Conservation (phyloP, 805 yeast species). For the Candida caryicola region DNA sequence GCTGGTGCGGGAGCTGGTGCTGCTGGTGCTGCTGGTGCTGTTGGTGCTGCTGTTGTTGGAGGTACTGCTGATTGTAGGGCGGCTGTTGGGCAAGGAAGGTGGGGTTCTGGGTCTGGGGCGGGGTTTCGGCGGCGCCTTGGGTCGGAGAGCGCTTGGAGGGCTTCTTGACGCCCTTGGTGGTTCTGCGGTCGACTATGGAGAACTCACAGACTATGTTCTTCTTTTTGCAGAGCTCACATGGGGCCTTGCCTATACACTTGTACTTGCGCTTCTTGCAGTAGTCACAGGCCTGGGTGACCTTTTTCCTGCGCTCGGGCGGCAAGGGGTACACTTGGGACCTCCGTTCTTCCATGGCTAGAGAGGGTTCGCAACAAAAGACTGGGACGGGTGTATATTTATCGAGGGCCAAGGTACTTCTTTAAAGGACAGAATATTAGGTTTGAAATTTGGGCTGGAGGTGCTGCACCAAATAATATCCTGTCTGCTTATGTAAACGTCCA, state of each 20-base stretch:
- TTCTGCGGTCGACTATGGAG: slow-evolving; percentile 20
- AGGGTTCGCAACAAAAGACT: too few species aligned
- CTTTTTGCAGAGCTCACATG: slow-evolving; percentile 32
- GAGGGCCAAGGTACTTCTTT: too few species aligned
- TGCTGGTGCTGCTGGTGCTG: neutral
- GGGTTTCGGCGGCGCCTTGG: neutral
- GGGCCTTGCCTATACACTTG: slow-evolving; percentile 28
- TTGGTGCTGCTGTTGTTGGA: too few species aligned
- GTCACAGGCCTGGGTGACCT: slow-evolving; percentile 48
- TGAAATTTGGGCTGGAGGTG: neutral
- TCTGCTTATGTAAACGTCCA: neutral
- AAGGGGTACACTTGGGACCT: slow-evolving; percentile 1
- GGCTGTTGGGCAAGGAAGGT: neutral
- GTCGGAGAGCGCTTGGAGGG: slow-evolving; percentile 1
- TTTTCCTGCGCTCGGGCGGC: slow-evolving; percentile 26
- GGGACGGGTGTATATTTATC: too few species aligned
- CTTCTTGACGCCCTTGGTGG: slow-evolving; percentile 13
- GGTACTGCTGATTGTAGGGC: too few species aligned
- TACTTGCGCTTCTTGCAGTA: slow-evolving; percentile 42
- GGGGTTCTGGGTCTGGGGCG: neutral
- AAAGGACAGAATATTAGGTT: neutral
- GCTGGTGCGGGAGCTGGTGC: neutral
- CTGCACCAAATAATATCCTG: neutral
- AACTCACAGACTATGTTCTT: slow-evolving; percentile 31
- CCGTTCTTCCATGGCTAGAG: slow-evolving; percentile 5